These are phyloP conservation scores for Tephrocybe rancida DNA, from an alignment of 768 basidiomycete genomes.

Conservation along the genomic window DNA sequence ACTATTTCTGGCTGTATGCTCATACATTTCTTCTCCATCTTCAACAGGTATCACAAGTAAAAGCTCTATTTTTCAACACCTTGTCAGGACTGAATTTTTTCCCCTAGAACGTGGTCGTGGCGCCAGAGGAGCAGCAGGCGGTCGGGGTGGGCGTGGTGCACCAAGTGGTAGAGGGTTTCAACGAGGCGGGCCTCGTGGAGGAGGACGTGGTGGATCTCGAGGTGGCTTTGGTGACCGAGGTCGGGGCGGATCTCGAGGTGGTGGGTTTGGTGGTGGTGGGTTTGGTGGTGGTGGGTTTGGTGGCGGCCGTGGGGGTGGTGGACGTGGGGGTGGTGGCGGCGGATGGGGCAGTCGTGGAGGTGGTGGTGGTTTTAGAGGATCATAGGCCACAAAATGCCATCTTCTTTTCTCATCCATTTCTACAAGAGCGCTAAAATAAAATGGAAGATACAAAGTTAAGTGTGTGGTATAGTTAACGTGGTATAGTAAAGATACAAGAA, in stretches of 20 bases:
- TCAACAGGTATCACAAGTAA: slow-evolving; percentile 58
- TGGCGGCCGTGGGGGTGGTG: slow-evolving; percentile 20
- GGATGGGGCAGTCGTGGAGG: slow-evolving; percentile 6
- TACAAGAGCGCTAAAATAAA: no score
- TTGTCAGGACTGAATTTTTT: slow-evolving; percentile 10
- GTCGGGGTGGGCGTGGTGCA: slow-evolving; percentile 34
- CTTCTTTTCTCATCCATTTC: no score
- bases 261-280: slow-evolving; percentile 11
- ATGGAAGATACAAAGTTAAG: slow-evolving; percentile 1
- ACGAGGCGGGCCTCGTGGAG: slow-evolving; percentile 47
- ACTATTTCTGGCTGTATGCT: slow-evolving; percentile 7
- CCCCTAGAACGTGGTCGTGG: slow-evolving; percentile 42
- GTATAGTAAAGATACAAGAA: slow-evolving; percentile 3
- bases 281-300: slow-evolving; percentile 26
- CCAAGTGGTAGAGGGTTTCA: slow-evolving; percentile 49
- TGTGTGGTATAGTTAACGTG: not conserved
- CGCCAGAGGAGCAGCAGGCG: slow-evolving; percentile 42
- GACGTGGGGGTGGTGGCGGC: slow-evolving; percentile 7
- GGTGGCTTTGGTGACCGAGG: slow-evolving; percentile 33
- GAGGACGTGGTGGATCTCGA: slow-evolving; percentile 43
- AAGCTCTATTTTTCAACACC: slow-evolving; percentile 18
- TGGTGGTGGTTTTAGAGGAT: slow-evolving; percentile 47
- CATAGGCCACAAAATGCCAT: slow-evolving; percentile 25
- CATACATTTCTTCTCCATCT: not conserved
- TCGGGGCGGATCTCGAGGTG: slow-evolving; percentile 19